Percentiles rank a stretch among this genome's conserved stretches.
phyloP scores from a whole-genome alignment of 257 asterid genomes.

The Agastache rugosa region DNA sequence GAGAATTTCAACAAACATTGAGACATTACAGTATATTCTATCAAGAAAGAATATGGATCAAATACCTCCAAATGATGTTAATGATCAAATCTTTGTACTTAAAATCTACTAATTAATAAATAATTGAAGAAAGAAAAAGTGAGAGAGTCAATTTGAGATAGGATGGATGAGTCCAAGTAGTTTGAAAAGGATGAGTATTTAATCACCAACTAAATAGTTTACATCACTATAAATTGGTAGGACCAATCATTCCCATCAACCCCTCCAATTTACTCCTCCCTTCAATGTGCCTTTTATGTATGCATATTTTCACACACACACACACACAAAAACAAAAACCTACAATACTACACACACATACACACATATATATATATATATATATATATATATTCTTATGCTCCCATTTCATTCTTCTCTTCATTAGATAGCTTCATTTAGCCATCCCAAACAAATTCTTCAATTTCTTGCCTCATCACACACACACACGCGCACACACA shows the following conservation, averaged over 20 bases:
- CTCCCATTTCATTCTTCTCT: conserved; percentile 22
- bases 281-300: background rate
- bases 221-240: conserved; percentile 49
- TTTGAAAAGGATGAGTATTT: conserved; percentile 41
- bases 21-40: no score
- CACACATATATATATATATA: background rate
- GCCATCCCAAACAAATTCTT: conserved; percentile 24
- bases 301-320: background rate
- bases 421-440: background rate
- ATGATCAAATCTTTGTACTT: conserved; percentile 2
- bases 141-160: conserved; percentile 24
- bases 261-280: conserved; percentile 32
- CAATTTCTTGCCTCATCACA: conserved; percentile 29
- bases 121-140: background rate
- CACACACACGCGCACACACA: conserved; percentile 25
- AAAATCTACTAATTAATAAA: background rate
- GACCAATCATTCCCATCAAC: conserved; percentile 40
- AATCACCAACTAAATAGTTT: conserved; percentile 47
- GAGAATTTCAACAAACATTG: no score
- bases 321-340: background rate
- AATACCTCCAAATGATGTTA: background rate
- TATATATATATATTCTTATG: conserved; percentile 10
- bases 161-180: conserved; percentile 30
- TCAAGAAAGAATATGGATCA: background rate
- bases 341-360: background rate